Conservation (phyloP, 306 rosid species). For the Cicer judaicum region DNA sequence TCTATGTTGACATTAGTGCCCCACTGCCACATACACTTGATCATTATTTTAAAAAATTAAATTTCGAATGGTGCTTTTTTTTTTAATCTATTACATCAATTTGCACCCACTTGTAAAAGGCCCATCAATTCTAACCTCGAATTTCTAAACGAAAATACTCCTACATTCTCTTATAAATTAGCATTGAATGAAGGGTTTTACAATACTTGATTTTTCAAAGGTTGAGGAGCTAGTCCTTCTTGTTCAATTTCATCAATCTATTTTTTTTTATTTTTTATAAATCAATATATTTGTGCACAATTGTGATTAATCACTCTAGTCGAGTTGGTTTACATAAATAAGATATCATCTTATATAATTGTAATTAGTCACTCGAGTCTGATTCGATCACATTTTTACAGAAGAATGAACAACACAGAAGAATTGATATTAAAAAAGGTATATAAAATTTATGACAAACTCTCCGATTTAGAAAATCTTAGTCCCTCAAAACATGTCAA, state of each 20-base stretch:
- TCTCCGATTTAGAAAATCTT: slow-evolving; percentile 58
- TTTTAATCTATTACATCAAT: slow-evolving; percentile 29
- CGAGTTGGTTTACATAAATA: neutral
- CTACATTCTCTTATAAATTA: slow-evolving; percentile 23
- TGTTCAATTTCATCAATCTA: neutral
- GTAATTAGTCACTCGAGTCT: too few species aligned
- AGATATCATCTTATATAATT: too few species aligned
- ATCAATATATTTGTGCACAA: neutral
- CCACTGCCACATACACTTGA: slow-evolving; percentile 38
- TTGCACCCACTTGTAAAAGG: slow-evolving; percentile 25
- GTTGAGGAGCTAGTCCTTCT: neutral
- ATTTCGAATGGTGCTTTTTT: neutral
- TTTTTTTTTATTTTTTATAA: neutral
- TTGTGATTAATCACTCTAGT: neutral
- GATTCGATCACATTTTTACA: neutral
- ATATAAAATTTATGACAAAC: slow-evolving; percentile 55
- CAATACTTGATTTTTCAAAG: slow-evolving; percentile 3
- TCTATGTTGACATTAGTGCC: slow-evolving; percentile 28
- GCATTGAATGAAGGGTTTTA: slow-evolving; percentile 21
- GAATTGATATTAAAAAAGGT: slow-evolving; percentile 55
- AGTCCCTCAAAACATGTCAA: slow-evolving; percentile 73
- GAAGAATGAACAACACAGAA: slow-evolving; percentile 50
- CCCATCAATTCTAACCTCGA: slow-evolving; percentile 30
- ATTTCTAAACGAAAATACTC: slow-evolving; percentile 30
- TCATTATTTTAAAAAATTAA: slow-evolving; percentile 22